Percentiles rank a stretch among this genome's conserved stretches.
phyloP scores from a whole-genome alignment of 2,329 filamentous ascomycete genomes.

The Cucurbitaria berberidis region DNA sequence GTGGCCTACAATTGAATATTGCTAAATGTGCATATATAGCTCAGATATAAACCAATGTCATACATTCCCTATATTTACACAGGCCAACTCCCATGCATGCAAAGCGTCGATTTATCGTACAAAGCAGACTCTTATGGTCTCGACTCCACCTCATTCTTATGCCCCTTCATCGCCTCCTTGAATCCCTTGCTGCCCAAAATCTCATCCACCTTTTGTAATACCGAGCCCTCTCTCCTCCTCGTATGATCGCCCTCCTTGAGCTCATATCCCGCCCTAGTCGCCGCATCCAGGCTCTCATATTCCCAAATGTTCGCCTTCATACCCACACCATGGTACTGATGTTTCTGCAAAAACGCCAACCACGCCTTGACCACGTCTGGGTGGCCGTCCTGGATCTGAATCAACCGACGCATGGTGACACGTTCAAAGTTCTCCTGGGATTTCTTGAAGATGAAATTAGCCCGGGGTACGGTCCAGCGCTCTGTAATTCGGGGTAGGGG shows the following conservation, averaged over 20 bases:
- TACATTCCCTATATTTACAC: not conserved
- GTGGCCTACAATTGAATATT: not conserved
- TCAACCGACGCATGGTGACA: constrained; percentile 81
- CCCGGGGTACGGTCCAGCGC: constrained; percentile 90
- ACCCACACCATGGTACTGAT: constrained; percentile 93
- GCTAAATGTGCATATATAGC: not conserved
- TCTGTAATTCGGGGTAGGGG: constrained; percentile 86
- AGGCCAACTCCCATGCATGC: not conserved
- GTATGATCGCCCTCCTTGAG: constrained; percentile 33
- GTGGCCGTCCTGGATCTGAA: constrained; percentile 92
- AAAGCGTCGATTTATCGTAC: not conserved
- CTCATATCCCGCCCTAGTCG: constrained; percentile 37
- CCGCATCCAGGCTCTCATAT: constrained; percentile 68
- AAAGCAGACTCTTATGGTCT: constrained; percentile 20
- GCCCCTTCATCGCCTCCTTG: constrained; percentile 41
- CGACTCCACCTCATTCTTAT: constrained; percentile 29
- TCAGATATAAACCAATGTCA: not conserved
- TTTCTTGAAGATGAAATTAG: constrained; percentile 96
- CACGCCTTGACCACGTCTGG: constrained; percentile 88
- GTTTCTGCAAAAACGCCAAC: constrained; percentile 89
- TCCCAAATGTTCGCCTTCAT: constrained; percentile 99
- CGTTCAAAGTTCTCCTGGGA: constrained; percentile 97
- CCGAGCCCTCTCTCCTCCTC: constrained; percentile 39
- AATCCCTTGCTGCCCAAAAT: constrained; percentile 38
- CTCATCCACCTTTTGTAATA: constrained; percentile 46